Evolutionary conservation across 371 early-diverging fungal species (phyloP).

Genomic region (Mortierella sp.): DNA sequence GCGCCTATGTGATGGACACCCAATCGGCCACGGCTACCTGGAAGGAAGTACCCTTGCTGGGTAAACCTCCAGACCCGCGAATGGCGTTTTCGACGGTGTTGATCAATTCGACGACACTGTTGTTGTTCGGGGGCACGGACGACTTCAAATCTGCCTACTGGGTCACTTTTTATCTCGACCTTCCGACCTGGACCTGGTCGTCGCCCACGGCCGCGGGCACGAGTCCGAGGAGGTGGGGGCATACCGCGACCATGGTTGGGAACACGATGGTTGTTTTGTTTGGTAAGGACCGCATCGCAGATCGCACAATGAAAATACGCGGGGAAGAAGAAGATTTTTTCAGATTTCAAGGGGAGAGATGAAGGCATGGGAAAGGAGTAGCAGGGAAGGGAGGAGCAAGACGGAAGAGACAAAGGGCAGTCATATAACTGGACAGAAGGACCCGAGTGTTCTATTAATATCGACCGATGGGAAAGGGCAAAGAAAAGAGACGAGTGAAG

Average conservation of each 20-base stretch:
- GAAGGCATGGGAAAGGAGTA: neutral
- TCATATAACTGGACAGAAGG: neutral
- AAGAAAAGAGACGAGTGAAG: neutral
- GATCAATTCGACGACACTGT: constrained; percentile 48
- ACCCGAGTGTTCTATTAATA: constrained; percentile 4
- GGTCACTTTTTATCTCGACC: constrained; percentile 48
- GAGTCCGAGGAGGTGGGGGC: constrained; percentile 47
- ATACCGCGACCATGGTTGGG: constrained; percentile 46
- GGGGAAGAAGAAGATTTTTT: neutral
- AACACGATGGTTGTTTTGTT: constrained; percentile 44
- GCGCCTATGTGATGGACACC: constrained; percentile 41
- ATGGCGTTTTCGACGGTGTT: constrained; percentile 34
- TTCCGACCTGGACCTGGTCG: constrained; percentile 45
- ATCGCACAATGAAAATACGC: neutral
- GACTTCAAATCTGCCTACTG: constrained; percentile 35
- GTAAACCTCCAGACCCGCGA: constrained; percentile 40
- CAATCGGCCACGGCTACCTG: constrained; percentile 19
- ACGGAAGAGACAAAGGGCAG: neutral
- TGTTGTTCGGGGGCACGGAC: constrained; percentile 41
- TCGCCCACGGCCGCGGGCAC: constrained; percentile 30
- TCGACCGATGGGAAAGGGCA: neutral
- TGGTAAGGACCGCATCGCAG: constrained; percentile 24
- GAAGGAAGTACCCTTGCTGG: constrained; percentile 22
- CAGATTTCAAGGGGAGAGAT: neutral
- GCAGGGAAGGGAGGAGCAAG: neutral